Evolutionary conservation across 2,329 filamentous ascomycete genomes (phyloP).

Genomic region (Diaporthe sp.): DNA sequence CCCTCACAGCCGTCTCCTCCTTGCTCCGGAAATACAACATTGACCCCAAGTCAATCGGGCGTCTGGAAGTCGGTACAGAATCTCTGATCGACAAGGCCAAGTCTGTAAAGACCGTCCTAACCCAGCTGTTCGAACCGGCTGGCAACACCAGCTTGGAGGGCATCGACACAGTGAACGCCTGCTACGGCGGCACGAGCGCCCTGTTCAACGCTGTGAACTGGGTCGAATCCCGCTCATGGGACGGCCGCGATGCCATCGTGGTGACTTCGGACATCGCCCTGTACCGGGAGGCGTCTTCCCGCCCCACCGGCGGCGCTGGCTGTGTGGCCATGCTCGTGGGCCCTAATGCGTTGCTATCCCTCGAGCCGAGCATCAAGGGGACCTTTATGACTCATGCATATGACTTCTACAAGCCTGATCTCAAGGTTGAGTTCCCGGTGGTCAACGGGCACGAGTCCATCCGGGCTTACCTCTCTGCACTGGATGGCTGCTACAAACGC

Average conservation of each 20-base stretch:
- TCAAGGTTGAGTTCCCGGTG: slow-evolving; percentile 88
- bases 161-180: slow-evolving; percentile 86
- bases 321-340: slow-evolving; percentile 85
- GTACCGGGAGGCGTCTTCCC: slow-evolving; percentile 86
- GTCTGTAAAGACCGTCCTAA: slow-evolving; percentile 89
- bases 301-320: slow-evolving; percentile 85
- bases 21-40: slow-evolving; percentile 87
- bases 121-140: slow-evolving; percentile 79
- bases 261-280: slow-evolving; percentile 87
- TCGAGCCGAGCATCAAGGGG: slow-evolving; percentile 84
- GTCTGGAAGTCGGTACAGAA: slow-evolving; percentile 88
- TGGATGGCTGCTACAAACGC: slow-evolving; percentile 85
- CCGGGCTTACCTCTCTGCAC: slow-evolving; percentile 84
- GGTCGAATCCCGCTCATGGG: slow-evolving; percentile 89
- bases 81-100: slow-evolving; percentile 91
- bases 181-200: slow-evolving; percentile 89
- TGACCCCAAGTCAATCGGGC: slow-evolving; percentile 82
- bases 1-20: slow-evolving; percentile 82
- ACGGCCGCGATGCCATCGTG: slow-evolving; percentile 85
- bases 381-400: slow-evolving; percentile 88
- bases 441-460: slow-evolving; percentile 88
- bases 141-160: slow-evolving; percentile 89
- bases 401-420: slow-evolving; percentile 92
- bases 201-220: slow-evolving; percentile 88
- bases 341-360: slow-evolving; percentile 80